Evolutionary conservation across 139 green algal species (phyloP).

Genomic region (Volvox reticuliferus): DNA sequence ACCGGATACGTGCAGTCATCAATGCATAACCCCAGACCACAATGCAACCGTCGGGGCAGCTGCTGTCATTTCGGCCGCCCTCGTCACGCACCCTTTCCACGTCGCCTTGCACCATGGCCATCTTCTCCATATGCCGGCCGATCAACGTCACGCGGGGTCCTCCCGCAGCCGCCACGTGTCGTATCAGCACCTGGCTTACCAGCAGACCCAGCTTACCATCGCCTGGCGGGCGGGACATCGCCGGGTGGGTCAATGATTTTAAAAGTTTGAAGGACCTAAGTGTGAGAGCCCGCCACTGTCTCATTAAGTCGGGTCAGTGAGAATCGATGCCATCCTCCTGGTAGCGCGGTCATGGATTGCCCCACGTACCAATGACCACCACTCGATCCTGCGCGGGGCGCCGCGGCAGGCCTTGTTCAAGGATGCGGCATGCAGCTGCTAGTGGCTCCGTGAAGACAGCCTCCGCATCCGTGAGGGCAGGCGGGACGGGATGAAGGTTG

Average conservation of each 20-base stretch:
- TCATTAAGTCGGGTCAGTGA: too few species aligned
- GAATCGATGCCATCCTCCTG: too few species aligned
- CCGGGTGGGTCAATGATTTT: too few species aligned
- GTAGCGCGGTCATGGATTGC: too few species aligned
- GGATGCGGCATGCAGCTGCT: constrained; percentile 78
- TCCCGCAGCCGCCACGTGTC: constrained; percentile 20
- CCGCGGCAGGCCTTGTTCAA: constrained; percentile 74
- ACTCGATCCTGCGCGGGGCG: background rate
- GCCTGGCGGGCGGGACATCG: constrained; percentile 46
- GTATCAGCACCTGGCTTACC: constrained; percentile 60
- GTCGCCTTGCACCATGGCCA: constrained; percentile 65
- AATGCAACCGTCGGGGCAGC: too few species aligned
- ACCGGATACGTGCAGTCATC: too few species aligned
- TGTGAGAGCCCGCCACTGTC: too few species aligned
- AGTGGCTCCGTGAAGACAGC: constrained; percentile 83
- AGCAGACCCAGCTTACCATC: constrained; percentile 84
- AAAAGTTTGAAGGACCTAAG: too few species aligned
- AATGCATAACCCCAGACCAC: too few species aligned
- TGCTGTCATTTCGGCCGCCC: background rate
- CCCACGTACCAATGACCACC: constrained; percentile 35
- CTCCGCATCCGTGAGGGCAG: constrained; percentile 65
- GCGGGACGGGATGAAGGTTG: constrained; percentile 79
- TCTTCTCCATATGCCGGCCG: constrained; percentile 75
- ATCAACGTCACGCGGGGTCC: constrained; percentile 59
- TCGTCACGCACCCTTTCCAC: constrained; percentile 13